A percentile compares a stretch with the other conserved stretches of the same genome.
phyloP scores from a whole-genome alignment of 306 rosid genomes.

The Begonia masoniana region DNA sequence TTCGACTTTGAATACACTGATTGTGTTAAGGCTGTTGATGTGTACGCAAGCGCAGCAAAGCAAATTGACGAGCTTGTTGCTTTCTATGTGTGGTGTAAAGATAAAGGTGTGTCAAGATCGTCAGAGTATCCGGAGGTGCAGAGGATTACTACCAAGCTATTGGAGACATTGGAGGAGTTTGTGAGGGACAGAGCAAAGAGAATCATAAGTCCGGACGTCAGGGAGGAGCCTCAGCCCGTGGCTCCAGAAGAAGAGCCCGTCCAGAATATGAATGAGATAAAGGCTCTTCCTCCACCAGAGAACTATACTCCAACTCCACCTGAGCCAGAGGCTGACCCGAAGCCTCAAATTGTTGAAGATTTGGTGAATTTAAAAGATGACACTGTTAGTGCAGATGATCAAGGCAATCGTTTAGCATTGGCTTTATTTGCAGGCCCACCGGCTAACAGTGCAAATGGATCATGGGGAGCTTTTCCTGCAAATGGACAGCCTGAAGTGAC shows the following conservation, averaged over 20 bases:
- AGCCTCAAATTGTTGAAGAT: constrained; percentile 39
- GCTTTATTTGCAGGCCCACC: constrained; percentile 87
- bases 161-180: constrained; percentile 94
- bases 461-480: too few relatives aligned
- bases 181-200: constrained; percentile 83
- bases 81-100: constrained; percentile 76
- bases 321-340: constrained; percentile 37
- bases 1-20: constrained; percentile 93
- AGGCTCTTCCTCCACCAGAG: constrained; percentile 91
- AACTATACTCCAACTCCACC: constrained; percentile 65
- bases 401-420: constrained; percentile 70
- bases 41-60: constrained; percentile 84
- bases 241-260: constrained; percentile 57
- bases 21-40: constrained; percentile 85
- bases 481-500: constrained; percentile 83
- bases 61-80: constrained; percentile 78
- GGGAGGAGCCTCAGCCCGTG: constrained; percentile 30
- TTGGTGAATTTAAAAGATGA: constrained; percentile 85
- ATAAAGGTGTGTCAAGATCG: constrained; percentile 69
- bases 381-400: constrained; percentile 58
- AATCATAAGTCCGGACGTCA: constrained; percentile 78
- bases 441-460: constrained; percentile 44
- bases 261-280: constrained; percentile 79
- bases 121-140: constrained; percentile 94
- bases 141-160: constrained; percentile 69